Conservation (phyloP, 192 early-diverging fungal species). For the Dissophora ornata region DNA sequence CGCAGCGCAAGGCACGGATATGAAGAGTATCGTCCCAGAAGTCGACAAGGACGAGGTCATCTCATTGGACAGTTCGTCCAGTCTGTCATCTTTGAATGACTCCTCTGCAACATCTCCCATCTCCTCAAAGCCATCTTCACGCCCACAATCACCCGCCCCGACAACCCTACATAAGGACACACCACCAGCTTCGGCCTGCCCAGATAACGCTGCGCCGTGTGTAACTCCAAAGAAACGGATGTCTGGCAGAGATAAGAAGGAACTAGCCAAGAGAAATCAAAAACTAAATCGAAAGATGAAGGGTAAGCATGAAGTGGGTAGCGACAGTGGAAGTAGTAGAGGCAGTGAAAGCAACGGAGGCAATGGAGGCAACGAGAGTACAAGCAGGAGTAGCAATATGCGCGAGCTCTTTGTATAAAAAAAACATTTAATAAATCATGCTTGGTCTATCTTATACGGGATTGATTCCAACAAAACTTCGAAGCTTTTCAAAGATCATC, state of each 20-base stretch:
- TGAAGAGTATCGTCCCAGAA: no score
- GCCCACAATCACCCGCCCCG: neutral
- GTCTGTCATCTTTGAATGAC: neutral
- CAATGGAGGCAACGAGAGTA: neutral
- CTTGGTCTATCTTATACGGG: no score
- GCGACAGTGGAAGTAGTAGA: neutral
- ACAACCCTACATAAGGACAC: neutral
- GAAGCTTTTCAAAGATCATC: constrained; percentile 60
- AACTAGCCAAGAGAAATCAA: constrained; percentile 42
- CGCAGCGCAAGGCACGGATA: neutral
- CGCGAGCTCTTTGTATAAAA: constrained; percentile 24
- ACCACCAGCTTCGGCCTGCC: no score
- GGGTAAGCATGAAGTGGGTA: constrained; percentile 9
- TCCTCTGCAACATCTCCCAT: neutral
- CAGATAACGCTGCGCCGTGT: no score
- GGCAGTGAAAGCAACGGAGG: neutral
- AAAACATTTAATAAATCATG: no score
- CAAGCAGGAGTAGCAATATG: constrained; percentile 14
- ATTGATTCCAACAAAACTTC: constrained; percentile 48
- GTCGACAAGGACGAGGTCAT: neutral
- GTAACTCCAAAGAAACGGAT: constrained; percentile 32
- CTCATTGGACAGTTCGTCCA: neutral
- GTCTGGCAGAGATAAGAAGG: constrained; percentile 39
- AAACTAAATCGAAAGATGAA: constrained; percentile 44
- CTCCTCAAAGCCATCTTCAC: no score